These are phyloP conservation scores for Plectosphaerella plurivora DNA, from an alignment of 2,329 filamentous ascomycete species.

Conservation along the genomic window DNA sequence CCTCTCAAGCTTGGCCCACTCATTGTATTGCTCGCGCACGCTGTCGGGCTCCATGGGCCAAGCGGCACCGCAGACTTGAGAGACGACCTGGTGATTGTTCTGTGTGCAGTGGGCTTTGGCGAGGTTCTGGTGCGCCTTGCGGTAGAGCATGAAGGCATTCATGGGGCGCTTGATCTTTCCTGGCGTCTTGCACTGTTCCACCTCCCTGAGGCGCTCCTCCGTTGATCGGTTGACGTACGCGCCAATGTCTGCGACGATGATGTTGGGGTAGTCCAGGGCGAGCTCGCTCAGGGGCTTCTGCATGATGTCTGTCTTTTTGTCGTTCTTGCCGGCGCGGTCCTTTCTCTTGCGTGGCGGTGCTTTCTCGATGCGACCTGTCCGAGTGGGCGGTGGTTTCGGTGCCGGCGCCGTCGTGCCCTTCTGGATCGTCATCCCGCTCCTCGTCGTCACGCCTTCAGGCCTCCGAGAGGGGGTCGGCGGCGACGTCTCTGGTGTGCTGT, in stretches of 20 bases:
- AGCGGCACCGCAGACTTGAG: constrained; percentile 77
- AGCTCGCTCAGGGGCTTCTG: constrained; percentile 66
- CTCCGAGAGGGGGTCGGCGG: constrained; percentile 38
- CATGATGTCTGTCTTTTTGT: constrained; percentile 48
- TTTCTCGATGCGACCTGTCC: constrained; percentile 25
- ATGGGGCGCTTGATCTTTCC: constrained; percentile 87
- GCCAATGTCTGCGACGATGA: constrained; percentile 73
- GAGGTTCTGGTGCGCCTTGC: constrained; percentile 84
- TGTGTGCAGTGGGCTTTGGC: constrained; percentile 77
- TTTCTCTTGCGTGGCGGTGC: constrained; percentile 29
- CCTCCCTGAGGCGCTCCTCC: constrained; percentile 64
- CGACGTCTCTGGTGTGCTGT: constrained; percentile 48
- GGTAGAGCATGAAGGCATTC: constrained; percentile 98
- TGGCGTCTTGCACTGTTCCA: constrained; percentile 59
- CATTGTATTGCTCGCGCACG: constrained; percentile 70
- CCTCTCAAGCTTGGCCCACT: constrained; percentile 74
- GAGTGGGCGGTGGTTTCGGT: constrained; percentile 20
- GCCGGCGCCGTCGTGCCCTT: constrained; percentile 14
- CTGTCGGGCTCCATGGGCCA: constrained; percentile 78
- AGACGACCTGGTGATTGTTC: constrained; percentile 93
- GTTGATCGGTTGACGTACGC: constrained; percentile 69
- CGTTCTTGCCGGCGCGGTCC: constrained; percentile 31
- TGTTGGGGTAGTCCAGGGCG: constrained; percentile 55
- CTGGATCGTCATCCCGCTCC: constrained; percentile 27
- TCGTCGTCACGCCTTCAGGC: constrained; percentile 30